Base-by-base conservation (phyloP, 768 basidiomycete genomes). In the Podaxis mareebaensis region DNA sequence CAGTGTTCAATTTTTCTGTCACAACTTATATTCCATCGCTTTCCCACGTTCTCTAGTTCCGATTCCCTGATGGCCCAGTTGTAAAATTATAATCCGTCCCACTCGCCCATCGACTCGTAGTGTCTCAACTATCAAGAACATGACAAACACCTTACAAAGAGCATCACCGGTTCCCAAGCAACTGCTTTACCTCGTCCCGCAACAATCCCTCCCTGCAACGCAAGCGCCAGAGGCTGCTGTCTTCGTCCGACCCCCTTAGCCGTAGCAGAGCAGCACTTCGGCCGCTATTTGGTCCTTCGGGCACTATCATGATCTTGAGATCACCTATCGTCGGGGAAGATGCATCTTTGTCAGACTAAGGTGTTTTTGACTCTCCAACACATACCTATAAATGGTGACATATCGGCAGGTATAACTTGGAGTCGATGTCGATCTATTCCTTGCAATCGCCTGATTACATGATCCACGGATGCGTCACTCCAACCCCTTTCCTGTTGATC, bases 201-300 rank as follows among this genome's bases (percentile, higher is more conserved):
- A 89, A 65, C 15, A 67, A 73, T 15, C 67, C 69, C 57, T 87
- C 81, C 11, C 74, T 77, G 68, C 85, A 83, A 30, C 88, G 85
- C 64, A 91, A 58, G 54, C 86, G 82, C 90, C 91, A 92, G 52
- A 92, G 70, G 69, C 89, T 90, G 30, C 88, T 83, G 36, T 87
- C 86, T 44, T 90, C 91, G 4, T 89, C 87, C 20, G 82, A 81
- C 65, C 85, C 85, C 55, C 80, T 83, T 53, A 92, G 73, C 38
- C 89, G 83, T 36, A 91, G 71, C 55, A 64, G 38, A 12, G 79
- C 77, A 4, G 82, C 83, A 8, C 57, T 66, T 20, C 64, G 57
- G 39, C 44, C 57, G 36, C 33, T 59, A 11, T 60, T 58, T 38
- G 65, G 49, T 56, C 66, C 58, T 60, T 71, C 71, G 26, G 72